Conservation (phyloP, 2,329 filamentous ascomycete species). For the Ceratocystis ficicola region DNA sequence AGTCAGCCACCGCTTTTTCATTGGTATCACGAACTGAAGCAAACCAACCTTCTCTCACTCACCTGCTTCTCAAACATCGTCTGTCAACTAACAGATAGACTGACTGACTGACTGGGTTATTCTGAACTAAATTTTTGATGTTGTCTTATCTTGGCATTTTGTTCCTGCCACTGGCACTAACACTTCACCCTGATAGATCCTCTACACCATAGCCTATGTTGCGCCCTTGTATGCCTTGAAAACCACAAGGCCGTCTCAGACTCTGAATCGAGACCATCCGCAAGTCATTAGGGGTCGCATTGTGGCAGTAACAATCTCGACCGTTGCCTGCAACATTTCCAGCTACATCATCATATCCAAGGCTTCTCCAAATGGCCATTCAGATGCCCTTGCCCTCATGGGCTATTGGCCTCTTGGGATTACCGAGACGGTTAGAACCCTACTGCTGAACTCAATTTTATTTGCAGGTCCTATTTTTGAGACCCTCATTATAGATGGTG, state of each 20-base stretch:
- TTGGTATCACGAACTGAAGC: not conserved
- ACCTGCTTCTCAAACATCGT: not conserved
- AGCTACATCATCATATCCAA: slow-evolving; percentile 56
- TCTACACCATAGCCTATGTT: slow-evolving; percentile 83
- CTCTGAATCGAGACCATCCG: slow-evolving; percentile 73
- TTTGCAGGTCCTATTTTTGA: slow-evolving; percentile 82
- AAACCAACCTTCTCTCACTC: not conserved
- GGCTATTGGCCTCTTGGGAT: slow-evolving; percentile 70
- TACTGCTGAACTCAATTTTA: slow-evolving; percentile 64
- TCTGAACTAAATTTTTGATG: not conserved
- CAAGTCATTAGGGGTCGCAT: slow-evolving; percentile 81
- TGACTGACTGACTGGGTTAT: not conserved
- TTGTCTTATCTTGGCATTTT: slow-evolving; percentile 6
- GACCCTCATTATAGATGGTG: slow-evolving; percentile 57
- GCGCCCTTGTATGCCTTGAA: slow-evolving; percentile 77
- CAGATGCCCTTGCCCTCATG: slow-evolving; percentile 39
- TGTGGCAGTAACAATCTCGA: slow-evolving; percentile 65
- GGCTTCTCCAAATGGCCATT: slow-evolving; percentile 25
- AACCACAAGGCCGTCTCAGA: slow-evolving; percentile 65
- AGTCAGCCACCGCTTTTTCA: not conserved
- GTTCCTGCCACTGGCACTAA: slow-evolving; percentile 16
- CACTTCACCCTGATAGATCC: slow-evolving; percentile 39
- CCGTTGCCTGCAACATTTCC: slow-evolving; percentile 46
- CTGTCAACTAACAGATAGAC: not conserved
- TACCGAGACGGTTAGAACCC: slow-evolving; percentile 47